Evolutionary conservation across 805 yeast genomes (phyloP).

Genomic region (Komagataella pastoris): DNA sequence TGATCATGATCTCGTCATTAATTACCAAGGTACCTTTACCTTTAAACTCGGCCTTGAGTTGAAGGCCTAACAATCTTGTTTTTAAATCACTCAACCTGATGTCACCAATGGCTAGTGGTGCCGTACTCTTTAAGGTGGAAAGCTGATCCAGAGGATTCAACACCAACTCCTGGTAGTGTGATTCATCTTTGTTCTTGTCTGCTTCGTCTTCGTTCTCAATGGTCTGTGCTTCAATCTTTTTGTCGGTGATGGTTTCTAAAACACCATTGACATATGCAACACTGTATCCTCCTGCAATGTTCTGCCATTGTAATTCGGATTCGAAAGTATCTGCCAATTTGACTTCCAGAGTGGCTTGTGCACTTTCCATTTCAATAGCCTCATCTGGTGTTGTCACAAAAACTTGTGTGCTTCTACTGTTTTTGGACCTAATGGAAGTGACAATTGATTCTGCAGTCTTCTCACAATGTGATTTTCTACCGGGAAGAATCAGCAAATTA

Average conservation of each 20-base stretch:
- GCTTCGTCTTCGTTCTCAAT: neutral
- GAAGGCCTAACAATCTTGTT: constrained; percentile 38
- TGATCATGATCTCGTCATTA: constrained; percentile 60
- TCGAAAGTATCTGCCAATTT: constrained; percentile 54
- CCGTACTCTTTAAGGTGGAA: constrained; percentile 3
- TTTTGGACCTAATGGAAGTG: neutral
- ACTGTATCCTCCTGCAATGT: constrained; percentile 64
- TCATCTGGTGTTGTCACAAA: neutral
- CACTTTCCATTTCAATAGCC: constrained; percentile 28
- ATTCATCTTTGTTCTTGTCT: neutral
- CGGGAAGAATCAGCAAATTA: constrained; percentile 38
- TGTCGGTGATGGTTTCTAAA: constrained; percentile 13
- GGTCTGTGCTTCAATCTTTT: neutral
- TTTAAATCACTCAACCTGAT: constrained; percentile 72
- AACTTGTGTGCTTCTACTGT: neutral
- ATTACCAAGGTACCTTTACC: constrained; percentile 90
- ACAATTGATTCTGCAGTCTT: neutral
- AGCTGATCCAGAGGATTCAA: constrained; percentile 3
- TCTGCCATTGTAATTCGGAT: constrained; percentile 67
- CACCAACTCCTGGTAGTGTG: constrained; percentile 5
- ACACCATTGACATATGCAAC: constrained; percentile 76
- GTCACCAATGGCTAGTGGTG: constrained; percentile 72
- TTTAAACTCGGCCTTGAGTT: constrained; percentile 73
- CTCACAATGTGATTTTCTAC: constrained; percentile 4
- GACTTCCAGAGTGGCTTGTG: constrained; percentile 42